Conservation (phyloP, 2,329 filamentous ascomycete species). For the Colletotrichum phormii region DNA sequence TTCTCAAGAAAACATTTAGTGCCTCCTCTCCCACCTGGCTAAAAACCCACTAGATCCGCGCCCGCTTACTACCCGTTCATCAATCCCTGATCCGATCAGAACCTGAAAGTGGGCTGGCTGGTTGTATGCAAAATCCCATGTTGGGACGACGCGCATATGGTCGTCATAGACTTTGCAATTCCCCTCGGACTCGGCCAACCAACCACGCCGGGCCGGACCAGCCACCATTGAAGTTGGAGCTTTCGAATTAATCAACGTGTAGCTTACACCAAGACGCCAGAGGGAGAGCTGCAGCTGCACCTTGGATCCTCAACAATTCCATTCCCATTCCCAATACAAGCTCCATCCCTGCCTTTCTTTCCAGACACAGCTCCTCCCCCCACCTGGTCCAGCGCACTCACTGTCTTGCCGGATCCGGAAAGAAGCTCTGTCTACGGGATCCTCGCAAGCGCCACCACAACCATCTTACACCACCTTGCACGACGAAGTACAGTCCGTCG, state of each 20-base stretch:
- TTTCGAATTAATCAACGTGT: background rate
- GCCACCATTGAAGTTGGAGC: background rate
- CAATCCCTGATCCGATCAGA: conserved; percentile 1
- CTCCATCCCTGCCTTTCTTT: background rate
- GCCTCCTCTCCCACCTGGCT: background rate
- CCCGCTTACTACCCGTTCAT: background rate
- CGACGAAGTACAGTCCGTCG: too few relatives aligned
- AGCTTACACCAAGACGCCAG: background rate
- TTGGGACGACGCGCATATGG: conserved; percentile 25
- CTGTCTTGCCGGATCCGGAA: conserved; percentile 23
- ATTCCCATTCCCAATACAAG: conserved; percentile 1
- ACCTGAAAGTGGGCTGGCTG: background rate
- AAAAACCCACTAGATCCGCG: background rate
- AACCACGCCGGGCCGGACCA: background rate
- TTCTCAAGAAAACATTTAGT: background rate
- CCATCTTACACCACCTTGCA: background rate
- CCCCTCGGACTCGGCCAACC: conserved; percentile 19
- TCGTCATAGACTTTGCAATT: conserved; percentile 32
- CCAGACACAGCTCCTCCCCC: background rate
- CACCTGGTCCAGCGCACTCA: background rate
- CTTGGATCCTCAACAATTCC: conserved; percentile 8
- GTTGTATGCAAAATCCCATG: conserved; percentile 28
- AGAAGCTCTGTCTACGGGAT: conserved; percentile 21
- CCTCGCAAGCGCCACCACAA: background rate
- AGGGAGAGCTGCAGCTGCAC: background rate